Conservation (phyloP, 495 filamentous ascomycete species). For the Penicillium argentinense region DNA sequence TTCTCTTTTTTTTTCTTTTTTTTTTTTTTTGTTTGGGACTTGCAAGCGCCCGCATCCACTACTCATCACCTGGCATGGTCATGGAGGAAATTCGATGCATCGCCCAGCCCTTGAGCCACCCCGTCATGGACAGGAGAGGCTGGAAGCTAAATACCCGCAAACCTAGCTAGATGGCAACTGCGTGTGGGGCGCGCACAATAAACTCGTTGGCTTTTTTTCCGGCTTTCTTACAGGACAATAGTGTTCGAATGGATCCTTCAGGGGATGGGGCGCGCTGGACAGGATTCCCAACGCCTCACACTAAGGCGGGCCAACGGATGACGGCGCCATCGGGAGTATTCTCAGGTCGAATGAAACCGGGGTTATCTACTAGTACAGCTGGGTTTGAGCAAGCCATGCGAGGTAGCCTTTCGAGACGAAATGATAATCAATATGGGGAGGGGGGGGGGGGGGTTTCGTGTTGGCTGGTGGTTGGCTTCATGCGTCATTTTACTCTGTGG, state of each 20-base stretch:
- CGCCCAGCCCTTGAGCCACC: not conserved
- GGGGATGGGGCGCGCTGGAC: not conserved
- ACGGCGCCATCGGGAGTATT: too few species aligned
- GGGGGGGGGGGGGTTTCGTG: not conserved
- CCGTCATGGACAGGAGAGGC: not conserved
- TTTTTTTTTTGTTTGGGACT: conserved; percentile 1
- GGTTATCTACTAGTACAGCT: too few species aligned
- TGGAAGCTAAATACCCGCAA: not conserved
- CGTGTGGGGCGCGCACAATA: not conserved
- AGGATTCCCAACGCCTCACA: conserved; percentile 2
- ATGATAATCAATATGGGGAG: too few species aligned
- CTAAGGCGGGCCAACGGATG: not conserved
- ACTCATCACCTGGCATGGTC: conserved; percentile 10
- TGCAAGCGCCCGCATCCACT: not conserved
- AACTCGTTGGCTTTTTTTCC: conserved; percentile 3
- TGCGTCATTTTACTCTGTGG: conserved; percentile 3
- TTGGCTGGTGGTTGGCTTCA: not conserved
- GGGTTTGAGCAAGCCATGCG: too few species aligned
- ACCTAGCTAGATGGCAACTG: not conserved
- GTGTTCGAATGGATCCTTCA: not conserved
- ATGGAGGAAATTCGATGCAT: conserved; percentile 5
- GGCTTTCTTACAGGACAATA: not conserved
- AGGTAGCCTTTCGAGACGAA: too few species aligned
- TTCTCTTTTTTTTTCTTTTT: too few species aligned
- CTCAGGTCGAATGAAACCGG: too few species aligned